A percentile compares a stretch with the other conserved stretches of the same genome.
These are phyloP conservation scores for Oxyria digyna DNA, from an alignment of 148 eudicot genomes.

Conservation along the genomic window DNA sequence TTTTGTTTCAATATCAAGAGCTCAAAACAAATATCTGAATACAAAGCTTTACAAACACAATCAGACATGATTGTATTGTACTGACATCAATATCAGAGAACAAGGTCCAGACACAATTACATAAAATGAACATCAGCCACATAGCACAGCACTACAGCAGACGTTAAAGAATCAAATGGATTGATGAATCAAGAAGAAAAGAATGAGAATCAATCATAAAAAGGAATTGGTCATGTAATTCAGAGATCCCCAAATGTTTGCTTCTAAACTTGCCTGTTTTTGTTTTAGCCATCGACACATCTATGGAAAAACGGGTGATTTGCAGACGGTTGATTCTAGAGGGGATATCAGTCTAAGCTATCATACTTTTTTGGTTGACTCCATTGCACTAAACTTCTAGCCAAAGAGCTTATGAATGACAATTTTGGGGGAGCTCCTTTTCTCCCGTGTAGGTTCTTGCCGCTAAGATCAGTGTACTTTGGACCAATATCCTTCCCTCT, in stretches of 20 bases:
- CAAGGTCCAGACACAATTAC: slow-evolving; percentile 17
- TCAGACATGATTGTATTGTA: slow-evolving; percentile 15
- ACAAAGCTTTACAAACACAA: slow-evolving; percentile 21
- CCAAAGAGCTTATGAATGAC: slow-evolving; percentile 50
- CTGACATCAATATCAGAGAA: slow-evolving; percentile 8
- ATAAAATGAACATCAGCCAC: slow-evolving; percentile 15
- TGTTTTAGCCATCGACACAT: not conserved
- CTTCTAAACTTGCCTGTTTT: not conserved
- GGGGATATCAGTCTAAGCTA: slow-evolving; percentile 11
- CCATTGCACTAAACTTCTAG: slow-evolving; percentile 67
- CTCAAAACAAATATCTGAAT: slow-evolving; percentile 10
- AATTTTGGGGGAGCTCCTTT: slow-evolving; percentile 42
- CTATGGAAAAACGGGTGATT: not conserved
- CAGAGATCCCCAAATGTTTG: slow-evolving; percentile 3
- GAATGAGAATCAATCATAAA: not conserved
- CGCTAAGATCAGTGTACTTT: slow-evolving; percentile 75
- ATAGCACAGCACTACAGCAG: not conserved
- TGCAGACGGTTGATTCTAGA: slow-evolving; percentile 6
- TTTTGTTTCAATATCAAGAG: not conserved
- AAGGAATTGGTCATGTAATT: slow-evolving; percentile 19
- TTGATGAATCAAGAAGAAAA: slow-evolving; percentile 19
- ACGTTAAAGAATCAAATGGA: slow-evolving; percentile 27
- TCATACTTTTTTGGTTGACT: slow-evolving; percentile 83
- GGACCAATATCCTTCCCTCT: slow-evolving; percentile 80
- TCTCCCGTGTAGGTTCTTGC: slow-evolving; percentile 68